Evolutionary conservation across 768 basidiomycete species (phyloP), one percentile per base, ranked within the genome.

Genomic region (Psilocybe cyanescens): DNA sequence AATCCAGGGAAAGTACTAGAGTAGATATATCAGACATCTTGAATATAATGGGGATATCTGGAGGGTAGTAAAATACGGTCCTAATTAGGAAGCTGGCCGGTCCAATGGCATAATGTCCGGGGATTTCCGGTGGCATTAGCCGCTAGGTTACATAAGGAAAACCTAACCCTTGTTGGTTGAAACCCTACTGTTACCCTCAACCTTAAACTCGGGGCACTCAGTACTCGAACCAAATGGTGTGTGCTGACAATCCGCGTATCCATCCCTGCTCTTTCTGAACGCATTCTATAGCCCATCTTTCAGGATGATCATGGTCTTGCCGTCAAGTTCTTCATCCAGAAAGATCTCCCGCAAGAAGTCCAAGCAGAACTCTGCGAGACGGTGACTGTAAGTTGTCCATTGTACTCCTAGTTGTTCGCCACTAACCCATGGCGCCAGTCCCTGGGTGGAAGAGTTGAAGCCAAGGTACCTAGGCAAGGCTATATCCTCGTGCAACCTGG

Each of bases 1-100:
- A 97, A 95, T 70, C 96, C 95, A 1, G 89, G 91, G 33, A 95
- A 95, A 72, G 90, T 95, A 54, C 69, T 94, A 46, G 79, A 79
- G 68, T 79, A 75, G 62, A 60, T 44, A 14, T 44, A 14, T 44
- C 14, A 44, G n/a, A 44, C 8, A 44, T 44, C 33, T 59, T 24
- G 33, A 35, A 44, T 44, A 24, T 35, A 39, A 37, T 24, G 24
- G 24, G 24, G 35, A 49, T 50, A 35, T 17, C 4, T 17, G 24
- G 24, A 24, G 24, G 24, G 24, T 24, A 24, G 24, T 24, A 24
- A 24, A 24, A 24, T 24, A 24, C 24, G 24, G 24, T 24, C 24
- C 24, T 24, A 24, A 24, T 24, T 24, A 24, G 24, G 24, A 24
- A 24, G 24, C 24, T 24, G 24, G 24, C 24, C 24, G 24, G 24